Evolutionary conservation across 1,139 yeast genomes (phyloP).

Genomic region (Suhomyces terraborum): DNA sequence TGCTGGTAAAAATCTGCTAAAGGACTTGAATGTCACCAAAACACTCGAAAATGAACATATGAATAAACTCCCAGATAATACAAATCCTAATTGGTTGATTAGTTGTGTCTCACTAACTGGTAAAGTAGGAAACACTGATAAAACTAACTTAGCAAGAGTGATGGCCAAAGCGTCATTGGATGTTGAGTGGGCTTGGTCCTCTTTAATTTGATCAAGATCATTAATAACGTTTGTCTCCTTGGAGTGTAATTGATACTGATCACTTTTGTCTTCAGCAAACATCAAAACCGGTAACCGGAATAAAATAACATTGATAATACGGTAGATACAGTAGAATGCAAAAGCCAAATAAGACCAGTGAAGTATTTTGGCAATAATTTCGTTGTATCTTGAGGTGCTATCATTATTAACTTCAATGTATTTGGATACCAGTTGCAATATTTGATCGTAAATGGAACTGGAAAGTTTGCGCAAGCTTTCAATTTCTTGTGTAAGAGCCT

Average conservation of each 20-base stretch:
- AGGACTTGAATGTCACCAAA: constrained; percentile 49
- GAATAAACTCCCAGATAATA: constrained; percentile 66
- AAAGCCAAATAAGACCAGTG: constrained; percentile 34
- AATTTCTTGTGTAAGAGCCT: constrained; percentile 41
- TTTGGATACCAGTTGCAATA: constrained; percentile 23
- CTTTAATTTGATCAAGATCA: constrained; percentile 9
- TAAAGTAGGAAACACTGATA: constrained; percentile 28
- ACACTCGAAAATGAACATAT: constrained; percentile 69
- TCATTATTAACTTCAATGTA: constrained; percentile 13
- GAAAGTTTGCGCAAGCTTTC: constrained; percentile 32
- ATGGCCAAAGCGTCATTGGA: constrained; percentile 63
- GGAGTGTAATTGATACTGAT: constrained; percentile 10
- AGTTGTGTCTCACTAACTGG: constrained; percentile 52
- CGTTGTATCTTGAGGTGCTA: not conserved
- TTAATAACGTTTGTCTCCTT: constrained; percentile 12
- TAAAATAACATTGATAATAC: constrained; percentile 51
- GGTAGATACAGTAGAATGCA: constrained; percentile 65
- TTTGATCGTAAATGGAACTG: constrained; percentile 33
- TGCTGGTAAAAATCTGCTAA: constrained; percentile 37
- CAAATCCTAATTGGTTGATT: constrained; percentile 63
- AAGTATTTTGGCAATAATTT: constrained; percentile 6
- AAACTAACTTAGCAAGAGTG: constrained; percentile 57
- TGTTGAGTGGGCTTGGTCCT: constrained; percentile 7
- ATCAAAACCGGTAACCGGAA: constrained; percentile 38
- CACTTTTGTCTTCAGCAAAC: constrained; percentile 4